Evolutionary conservation across 1,284 basidiomycete species (phyloP).

Genomic region (Coniophora puteana): DNA sequence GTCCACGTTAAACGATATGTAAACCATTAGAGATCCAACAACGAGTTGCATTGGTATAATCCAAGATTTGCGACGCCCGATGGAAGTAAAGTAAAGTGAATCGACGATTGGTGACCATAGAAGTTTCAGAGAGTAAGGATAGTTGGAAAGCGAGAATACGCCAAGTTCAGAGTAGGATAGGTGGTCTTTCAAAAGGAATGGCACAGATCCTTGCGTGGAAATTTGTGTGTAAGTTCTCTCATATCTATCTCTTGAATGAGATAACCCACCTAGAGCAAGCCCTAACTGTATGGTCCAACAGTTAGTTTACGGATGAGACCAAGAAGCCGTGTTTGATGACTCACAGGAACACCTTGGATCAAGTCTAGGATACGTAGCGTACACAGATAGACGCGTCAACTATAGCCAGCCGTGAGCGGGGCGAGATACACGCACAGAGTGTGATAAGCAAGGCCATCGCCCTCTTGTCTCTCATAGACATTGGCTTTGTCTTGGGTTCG

Average conservation of each 20-base stretch:
- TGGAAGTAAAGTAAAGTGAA: constrained; percentile 75
- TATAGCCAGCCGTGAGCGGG: constrained; percentile 7
- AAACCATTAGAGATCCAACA: constrained; percentile 86
- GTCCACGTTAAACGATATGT: constrained; percentile 81
- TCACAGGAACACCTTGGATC: constrained; percentile 94
- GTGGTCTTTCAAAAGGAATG: constrained; percentile 93
- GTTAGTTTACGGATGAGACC: constrained; percentile 1
- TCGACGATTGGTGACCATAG: constrained; percentile 99
- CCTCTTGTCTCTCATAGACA: constrained; percentile 75
- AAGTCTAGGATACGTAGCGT: constrained; percentile 62
- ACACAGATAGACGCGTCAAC: constrained; percentile 15
- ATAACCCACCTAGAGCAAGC: constrained; percentile 61
- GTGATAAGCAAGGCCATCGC: constrained; percentile 87
- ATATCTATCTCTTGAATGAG: not conserved
- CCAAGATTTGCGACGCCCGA: constrained; percentile 97
- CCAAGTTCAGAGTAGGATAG: constrained; percentile 96
- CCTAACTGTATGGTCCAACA: constrained; percentile 48
- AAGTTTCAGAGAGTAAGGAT: constrained; percentile 97
- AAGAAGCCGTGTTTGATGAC: constrained; percentile 35
- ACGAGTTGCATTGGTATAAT: constrained; percentile 96
- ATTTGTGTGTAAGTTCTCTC: constrained; percentile 19
- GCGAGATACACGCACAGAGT: constrained; percentile 67
- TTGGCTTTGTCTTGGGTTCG: constrained; percentile 38
- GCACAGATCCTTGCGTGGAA: constrained; percentile 83
- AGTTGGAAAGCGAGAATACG: constrained; percentile 90